Evolutionary conservation across 176 grass and related monocot species (phyloP).

Genomic region (Triticum timopheevii): DNA sequence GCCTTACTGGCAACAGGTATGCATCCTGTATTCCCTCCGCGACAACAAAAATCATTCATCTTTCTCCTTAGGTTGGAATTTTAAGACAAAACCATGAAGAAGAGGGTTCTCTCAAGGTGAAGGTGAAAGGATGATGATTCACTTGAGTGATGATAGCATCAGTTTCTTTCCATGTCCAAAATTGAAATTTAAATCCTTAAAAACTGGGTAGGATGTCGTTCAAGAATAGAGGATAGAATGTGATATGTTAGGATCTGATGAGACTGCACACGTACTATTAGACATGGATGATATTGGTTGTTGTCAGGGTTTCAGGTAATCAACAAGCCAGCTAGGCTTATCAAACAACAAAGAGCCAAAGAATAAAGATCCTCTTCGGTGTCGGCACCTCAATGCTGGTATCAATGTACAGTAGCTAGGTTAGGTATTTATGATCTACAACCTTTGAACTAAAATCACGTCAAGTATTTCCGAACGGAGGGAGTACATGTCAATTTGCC

Average conservation of each 20-base stretch:
- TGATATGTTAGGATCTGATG: constrained; percentile 35
- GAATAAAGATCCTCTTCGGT: neutral
- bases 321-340: neutral
- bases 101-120: constrained; percentile 33
- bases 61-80: neutral
- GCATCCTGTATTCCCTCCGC: too few species aligned
- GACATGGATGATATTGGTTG: constrained; percentile 5
- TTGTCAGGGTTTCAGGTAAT: constrained; percentile 13
- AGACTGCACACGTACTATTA: neutral
- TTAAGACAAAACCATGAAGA: too few species aligned
- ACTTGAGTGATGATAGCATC: neutral
- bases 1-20: too few species aligned
- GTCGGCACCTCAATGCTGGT: too few species aligned
- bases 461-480: too few species aligned
- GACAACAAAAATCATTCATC: too few species aligned
- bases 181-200: constrained; percentile 21
- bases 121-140: constrained; percentile 23
- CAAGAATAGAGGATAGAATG: neutral
- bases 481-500: too few species aligned
- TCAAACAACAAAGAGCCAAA: constrained; percentile 8
- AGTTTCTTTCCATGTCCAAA: constrained; percentile 18
- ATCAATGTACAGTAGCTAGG: too few species aligned
- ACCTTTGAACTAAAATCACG: too few species aligned
- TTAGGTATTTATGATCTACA: too few species aligned
- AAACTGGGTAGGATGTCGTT: neutral